Evolutionary conservation across 2,329 filamentous ascomycete genomes (phyloP).

Genomic region (Lasiodiplodia hormozganensis): DNA sequence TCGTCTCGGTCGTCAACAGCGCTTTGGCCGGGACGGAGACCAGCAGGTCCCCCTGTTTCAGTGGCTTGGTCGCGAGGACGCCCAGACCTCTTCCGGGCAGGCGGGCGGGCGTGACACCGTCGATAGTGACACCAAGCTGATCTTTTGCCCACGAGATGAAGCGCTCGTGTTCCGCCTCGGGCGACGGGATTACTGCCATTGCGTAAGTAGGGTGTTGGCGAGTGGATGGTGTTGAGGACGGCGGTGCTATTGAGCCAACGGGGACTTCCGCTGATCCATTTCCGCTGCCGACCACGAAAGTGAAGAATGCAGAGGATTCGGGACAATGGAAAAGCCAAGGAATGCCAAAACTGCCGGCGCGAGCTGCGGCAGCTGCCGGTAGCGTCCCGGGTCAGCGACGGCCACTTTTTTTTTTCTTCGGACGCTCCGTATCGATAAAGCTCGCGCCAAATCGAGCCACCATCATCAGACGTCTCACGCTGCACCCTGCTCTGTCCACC

Average conservation of each 20-base stretch:
- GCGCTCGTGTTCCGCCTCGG: constrained; percentile 52
- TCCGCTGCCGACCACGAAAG: neutral
- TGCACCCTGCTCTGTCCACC: neutral
- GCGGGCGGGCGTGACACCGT: constrained; percentile 69
- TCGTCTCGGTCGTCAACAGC: constrained; percentile 69
- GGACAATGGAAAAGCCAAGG: constrained; percentile 10
- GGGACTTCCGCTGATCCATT: constrained; percentile 1
- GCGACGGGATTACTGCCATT: constrained; percentile 34
- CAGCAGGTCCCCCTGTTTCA: constrained; percentile 68
- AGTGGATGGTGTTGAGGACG: constrained; percentile 2
- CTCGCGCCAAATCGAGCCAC: constrained; percentile 14
- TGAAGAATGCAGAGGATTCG: constrained; percentile 1
- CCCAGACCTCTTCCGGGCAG: constrained; percentile 80
- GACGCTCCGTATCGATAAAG: constrained; percentile 22
- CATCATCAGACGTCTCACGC: constrained; percentile 10
- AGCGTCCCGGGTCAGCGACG: neutral
- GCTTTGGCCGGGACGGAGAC: constrained; percentile 69
- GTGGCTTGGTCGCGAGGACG: constrained; percentile 71
- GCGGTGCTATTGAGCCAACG: constrained; percentile 3
- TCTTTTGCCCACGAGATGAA: constrained; percentile 73
- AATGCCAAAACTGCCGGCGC: neutral
- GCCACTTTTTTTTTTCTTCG: constrained; percentile 13
- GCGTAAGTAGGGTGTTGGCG: neutral
- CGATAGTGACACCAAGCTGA: constrained; percentile 67
- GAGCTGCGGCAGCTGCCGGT: constrained; percentile 4